Evolutionary conservation across 2,329 filamentous ascomycete species (phyloP).

Genomic region (Hypoxylon sp.): DNA sequence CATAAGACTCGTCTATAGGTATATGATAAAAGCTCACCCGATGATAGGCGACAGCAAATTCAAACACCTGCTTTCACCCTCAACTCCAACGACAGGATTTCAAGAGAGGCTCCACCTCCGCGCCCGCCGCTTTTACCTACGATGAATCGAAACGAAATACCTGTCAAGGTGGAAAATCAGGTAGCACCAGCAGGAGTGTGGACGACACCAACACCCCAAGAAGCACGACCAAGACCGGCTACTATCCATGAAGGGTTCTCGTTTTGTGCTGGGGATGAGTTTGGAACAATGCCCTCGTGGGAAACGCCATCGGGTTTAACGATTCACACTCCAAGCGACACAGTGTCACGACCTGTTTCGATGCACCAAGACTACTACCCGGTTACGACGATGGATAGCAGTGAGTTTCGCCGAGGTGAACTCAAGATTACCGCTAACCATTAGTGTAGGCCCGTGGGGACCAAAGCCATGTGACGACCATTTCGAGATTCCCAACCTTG

Average conservation of each 20-base stretch:
- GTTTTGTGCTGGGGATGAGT: conserved; percentile 67
- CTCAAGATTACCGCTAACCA: conserved; percentile 41
- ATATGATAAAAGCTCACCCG: conserved; percentile 53
- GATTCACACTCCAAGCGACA: conserved; percentile 64
- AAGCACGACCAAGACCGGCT: conserved; percentile 64
- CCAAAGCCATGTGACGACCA: conserved; percentile 69
- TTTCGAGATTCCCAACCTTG: conserved; percentile 66
- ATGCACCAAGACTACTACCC: conserved; percentile 70
- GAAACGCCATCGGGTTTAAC: conserved; percentile 64
- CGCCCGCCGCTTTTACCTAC: conserved; percentile 58
- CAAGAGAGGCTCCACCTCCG: conserved; percentile 58
- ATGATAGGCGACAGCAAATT: conserved; percentile 60
- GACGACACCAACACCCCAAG: conserved; percentile 66
- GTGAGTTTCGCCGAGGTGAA: conserved; percentile 54
- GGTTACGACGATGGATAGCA: conserved; percentile 60
- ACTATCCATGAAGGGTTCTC: conserved; percentile 72
- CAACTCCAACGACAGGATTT: conserved; percentile 61
- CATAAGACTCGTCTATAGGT: conserved; percentile 36
- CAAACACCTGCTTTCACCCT: conserved; percentile 64
- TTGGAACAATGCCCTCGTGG: conserved; percentile 66
- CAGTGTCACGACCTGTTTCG: conserved; percentile 65
- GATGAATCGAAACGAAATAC: conserved; percentile 65
- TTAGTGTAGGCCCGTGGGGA: conserved; percentile 59
- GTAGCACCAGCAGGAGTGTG: conserved; percentile 61
- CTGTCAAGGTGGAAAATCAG: conserved; percentile 61